A percentile compares a stretch with the other conserved stretches of the same genome.
Conservation (phyloP, 164 flowering plant species). For the Macadamia integrifolia region DNA sequence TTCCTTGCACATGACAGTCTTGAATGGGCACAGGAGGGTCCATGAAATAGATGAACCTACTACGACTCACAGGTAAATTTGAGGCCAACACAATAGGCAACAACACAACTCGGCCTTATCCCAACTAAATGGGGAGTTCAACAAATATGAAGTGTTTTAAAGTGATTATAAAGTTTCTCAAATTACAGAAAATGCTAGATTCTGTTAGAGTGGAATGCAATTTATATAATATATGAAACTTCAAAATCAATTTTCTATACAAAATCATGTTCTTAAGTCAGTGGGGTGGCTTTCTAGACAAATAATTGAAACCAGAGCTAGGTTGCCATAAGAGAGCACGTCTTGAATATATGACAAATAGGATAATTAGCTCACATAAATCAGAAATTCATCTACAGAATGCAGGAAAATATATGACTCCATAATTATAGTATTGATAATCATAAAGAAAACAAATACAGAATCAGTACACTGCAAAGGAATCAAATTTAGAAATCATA, state of each 20-base stretch:
- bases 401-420: not conserved
- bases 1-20: too few relatives aligned
- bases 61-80: too few relatives aligned
- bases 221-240: too few relatives aligned
- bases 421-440: not conserved
- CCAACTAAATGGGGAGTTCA: too few relatives aligned
- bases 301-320: not conserved
- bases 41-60: too few relatives aligned
- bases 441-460: not conserved
- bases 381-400: not conserved
- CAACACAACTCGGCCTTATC: too few relatives aligned
- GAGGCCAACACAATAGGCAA: too few relatives aligned
- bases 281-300: constrained; percentile 1
- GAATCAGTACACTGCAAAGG: not conserved
- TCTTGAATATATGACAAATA: not conserved
- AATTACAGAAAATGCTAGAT: too few relatives aligned
- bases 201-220: too few relatives aligned
- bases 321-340: not conserved
- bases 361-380: not conserved
- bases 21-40: too few relatives aligned
- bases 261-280: not conserved
- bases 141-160: too few relatives aligned
- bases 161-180: too few relatives aligned
- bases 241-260: not conserved
- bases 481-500: not conserved